Evolutionary conservation across 202 grass and related monocot species (phyloP).

Genomic region (Brachypodium distachyon): DNA sequence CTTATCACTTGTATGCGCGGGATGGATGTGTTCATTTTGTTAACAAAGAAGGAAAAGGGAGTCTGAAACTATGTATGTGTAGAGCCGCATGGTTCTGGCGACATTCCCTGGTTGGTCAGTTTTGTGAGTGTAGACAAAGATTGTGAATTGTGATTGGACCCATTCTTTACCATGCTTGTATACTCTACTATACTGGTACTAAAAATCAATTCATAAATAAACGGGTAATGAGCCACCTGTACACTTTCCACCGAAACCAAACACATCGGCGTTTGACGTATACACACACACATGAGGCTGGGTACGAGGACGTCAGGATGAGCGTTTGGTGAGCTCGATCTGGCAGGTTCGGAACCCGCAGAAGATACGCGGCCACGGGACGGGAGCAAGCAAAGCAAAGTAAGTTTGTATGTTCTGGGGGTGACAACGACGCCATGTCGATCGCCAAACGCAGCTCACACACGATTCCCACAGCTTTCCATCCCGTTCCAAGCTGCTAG

Average conservation of each 20-base stretch:
- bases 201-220: neutral
- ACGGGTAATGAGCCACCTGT: neutral
- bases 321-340: neutral
- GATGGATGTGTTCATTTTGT: constrained; percentile 1
- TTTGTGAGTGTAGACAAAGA: constrained; percentile 6
- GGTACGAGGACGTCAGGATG: neutral
- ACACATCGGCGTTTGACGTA: neutral
- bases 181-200: neutral
- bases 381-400: neutral
- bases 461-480: neutral
- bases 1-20: neutral
- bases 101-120: neutral
- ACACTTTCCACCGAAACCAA: neutral
- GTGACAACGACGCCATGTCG: neutral
- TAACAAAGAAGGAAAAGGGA: neutral
- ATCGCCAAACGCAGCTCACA: neutral
- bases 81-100: neutral
- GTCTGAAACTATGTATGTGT: constrained; percentile 4
- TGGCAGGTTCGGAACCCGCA: neutral
- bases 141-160: neutral
- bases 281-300: too few species aligned
- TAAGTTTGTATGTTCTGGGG: neutral
- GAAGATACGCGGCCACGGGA: too few species aligned
- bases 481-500: too few species aligned
- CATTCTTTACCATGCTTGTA: neutral